phyloP scores from a whole-genome alignment of 1,284 basidiomycete genomes.

The Afroboletus lepidellus region DNA sequence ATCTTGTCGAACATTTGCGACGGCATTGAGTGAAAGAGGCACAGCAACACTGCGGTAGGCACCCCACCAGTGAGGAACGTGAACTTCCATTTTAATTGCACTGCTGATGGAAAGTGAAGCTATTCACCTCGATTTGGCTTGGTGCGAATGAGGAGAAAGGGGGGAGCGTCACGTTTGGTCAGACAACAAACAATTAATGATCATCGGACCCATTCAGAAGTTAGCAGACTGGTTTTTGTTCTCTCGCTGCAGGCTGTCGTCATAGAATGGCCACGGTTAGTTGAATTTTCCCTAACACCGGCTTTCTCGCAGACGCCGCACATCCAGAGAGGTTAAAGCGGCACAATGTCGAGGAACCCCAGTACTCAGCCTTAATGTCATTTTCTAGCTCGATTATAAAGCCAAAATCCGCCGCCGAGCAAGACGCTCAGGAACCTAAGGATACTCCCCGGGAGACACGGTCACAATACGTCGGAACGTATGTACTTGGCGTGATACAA shows the following conservation, averaged over 20 bases:
- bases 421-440: neutral
- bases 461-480: neutral
- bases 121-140: constrained; percentile 10
- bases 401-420: neutral
- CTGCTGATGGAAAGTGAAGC: constrained; percentile 3
- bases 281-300: neutral
- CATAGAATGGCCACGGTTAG: constrained; percentile 3
- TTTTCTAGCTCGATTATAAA: neutral
- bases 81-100: constrained; percentile 20
- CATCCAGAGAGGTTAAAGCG: neutral
- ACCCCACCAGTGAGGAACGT: neutral
- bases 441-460: neutral
- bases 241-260: neutral
- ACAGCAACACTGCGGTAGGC: constrained; percentile 12
- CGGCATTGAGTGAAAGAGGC: constrained; percentile 4
- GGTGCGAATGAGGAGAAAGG: constrained; percentile 1
- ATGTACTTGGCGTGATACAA: neutral
- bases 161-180: constrained; percentile 3
- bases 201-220: neutral
- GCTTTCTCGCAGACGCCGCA: neutral
- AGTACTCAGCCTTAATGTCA: neutral
- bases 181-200: neutral
- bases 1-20: neutral
- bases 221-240: too few relatives aligned
- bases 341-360: neutral